Conservation (phyloP, 805 yeast genomes). For the Candida fluviatilis region DNA sequence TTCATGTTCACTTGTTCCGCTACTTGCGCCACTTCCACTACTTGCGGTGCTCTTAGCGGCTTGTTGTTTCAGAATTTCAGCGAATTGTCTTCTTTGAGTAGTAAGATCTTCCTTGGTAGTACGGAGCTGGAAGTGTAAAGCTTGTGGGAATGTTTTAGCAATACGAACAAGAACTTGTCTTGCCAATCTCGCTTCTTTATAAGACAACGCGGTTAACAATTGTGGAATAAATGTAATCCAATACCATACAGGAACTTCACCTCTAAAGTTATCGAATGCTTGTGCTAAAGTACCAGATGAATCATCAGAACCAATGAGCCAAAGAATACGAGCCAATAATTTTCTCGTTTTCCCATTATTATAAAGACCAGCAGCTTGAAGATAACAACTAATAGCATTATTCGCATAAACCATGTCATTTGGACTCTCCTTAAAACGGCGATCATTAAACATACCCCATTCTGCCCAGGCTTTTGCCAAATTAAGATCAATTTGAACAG, state of each 20-base stretch:
- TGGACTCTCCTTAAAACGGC: constrained; percentile 78
- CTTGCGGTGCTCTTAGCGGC: constrained; percentile 1
- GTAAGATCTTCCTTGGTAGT: constrained; percentile 94
- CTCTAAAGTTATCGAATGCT: constrained; percentile 88
- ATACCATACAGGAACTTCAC: constrained; percentile 98
- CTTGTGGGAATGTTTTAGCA: constrained; percentile 97
- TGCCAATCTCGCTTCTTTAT: constrained; percentile 85
- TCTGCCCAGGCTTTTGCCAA: constrained; percentile 99
- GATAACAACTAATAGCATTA: constrained; percentile 90
- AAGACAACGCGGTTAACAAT: constrained; percentile 81
- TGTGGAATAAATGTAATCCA: constrained; percentile 98
- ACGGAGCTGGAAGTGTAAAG: constrained; percentile 90
- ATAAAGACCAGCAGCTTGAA: constrained; percentile 96
- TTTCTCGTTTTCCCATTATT: constrained; percentile 89
- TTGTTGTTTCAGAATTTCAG: constrained; percentile 27
- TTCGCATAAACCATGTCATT: constrained; percentile 79
- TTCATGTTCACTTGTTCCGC: constrained; percentile 1
- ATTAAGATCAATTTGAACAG: constrained; percentile 92
- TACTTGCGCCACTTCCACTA: constrained; percentile 1
- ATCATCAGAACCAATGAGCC: constrained; percentile 93
- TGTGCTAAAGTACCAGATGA: constrained; percentile 71
- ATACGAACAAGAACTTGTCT: constrained; percentile 84
- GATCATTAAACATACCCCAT: constrained; percentile 96
- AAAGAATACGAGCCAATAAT: constrained; percentile 80
- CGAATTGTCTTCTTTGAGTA: constrained; percentile 74